These are phyloP conservation scores for Quercus ilex DNA, from an alignment of 306 rosid species.

Conservation along the genomic window DNA sequence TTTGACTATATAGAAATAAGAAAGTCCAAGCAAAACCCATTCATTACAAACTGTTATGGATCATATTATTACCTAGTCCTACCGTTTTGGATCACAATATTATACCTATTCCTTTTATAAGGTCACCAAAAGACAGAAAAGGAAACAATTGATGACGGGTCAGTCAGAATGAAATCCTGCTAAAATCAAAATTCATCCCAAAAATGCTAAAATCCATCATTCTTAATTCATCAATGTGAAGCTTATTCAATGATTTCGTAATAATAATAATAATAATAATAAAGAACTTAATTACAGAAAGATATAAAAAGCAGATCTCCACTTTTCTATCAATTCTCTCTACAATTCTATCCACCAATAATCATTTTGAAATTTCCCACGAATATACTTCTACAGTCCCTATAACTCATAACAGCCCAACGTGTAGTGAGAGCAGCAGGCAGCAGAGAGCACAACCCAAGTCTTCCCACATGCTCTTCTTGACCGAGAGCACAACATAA, in stretches of 20 bases:
- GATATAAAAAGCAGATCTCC: too few relatives aligned
- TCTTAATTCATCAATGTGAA: not conserved
- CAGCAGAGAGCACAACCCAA: too few relatives aligned
- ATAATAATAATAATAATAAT: not conserved
- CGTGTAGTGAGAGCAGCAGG: too few relatives aligned
- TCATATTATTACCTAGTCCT: not conserved
- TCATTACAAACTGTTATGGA: not conserved
- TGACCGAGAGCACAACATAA: too few relatives aligned
- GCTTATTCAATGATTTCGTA: not conserved
- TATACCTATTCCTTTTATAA: not conserved
- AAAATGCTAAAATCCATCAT: not conserved
- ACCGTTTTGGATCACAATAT: not conserved
- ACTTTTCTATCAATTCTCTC: too few relatives aligned
- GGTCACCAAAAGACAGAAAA: not conserved
- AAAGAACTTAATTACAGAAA: too few relatives aligned
- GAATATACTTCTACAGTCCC: too few relatives aligned
- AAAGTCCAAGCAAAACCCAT: not conserved
- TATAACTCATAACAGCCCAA: too few relatives aligned
- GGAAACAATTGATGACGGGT: too few relatives aligned
- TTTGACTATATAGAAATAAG: not conserved
- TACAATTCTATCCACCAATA: too few relatives aligned
- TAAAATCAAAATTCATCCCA: not conserved
- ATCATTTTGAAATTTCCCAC: too few relatives aligned
- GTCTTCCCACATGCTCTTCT: too few relatives aligned
- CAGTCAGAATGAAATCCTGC: not conserved